Percentiles rank a stretch among this genome's conserved stretches.
Conservation (phyloP, 1,139 yeast genomes). For the Magnusiomyces fungicola region DNA sequence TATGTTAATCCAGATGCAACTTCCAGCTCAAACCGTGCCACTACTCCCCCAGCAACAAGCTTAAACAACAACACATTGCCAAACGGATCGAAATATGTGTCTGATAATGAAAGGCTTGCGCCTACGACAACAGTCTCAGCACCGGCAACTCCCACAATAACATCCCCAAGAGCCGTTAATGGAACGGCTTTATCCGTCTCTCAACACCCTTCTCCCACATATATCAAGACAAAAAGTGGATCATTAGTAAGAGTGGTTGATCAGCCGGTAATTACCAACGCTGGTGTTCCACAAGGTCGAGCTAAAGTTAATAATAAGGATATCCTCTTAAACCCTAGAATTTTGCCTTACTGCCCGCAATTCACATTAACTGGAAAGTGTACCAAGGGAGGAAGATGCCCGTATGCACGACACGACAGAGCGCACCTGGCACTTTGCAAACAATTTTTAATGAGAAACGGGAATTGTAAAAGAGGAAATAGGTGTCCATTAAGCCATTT, state of each 20-base stretch:
- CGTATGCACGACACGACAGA: slow-evolving; percentile 44
- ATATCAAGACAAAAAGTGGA: slow-evolving; percentile 3
- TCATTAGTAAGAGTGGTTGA: not conserved
- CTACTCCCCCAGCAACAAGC: not conserved
- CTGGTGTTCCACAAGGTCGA: too few species aligned
- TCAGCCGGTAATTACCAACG: too few species aligned
- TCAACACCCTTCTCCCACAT: too few species aligned
- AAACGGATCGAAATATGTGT: not conserved
- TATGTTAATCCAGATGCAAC: not conserved
- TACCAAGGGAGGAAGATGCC: slow-evolving; percentile 46
- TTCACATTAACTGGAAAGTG: slow-evolving; percentile 40
- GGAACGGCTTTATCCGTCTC: too few species aligned
- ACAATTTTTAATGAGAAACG: slow-evolving; percentile 4
- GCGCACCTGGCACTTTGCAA: slow-evolving; percentile 51
- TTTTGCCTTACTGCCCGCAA: slow-evolving; percentile 22
- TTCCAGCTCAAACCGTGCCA: not conserved
- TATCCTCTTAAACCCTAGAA: not conserved
- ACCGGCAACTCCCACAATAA: not conserved
- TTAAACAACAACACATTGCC: not conserved
- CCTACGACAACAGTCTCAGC: not conserved
- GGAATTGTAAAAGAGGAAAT: slow-evolving; percentile 1
- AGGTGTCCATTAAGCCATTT: slow-evolving; percentile 2
- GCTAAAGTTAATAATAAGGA: not conserved
- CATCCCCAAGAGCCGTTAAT: too few species aligned
- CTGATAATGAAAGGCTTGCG: not conserved